These are phyloP conservation scores for Populus simonii DNA, from an alignment of 345 rosid species.

Conservation along the genomic window DNA sequence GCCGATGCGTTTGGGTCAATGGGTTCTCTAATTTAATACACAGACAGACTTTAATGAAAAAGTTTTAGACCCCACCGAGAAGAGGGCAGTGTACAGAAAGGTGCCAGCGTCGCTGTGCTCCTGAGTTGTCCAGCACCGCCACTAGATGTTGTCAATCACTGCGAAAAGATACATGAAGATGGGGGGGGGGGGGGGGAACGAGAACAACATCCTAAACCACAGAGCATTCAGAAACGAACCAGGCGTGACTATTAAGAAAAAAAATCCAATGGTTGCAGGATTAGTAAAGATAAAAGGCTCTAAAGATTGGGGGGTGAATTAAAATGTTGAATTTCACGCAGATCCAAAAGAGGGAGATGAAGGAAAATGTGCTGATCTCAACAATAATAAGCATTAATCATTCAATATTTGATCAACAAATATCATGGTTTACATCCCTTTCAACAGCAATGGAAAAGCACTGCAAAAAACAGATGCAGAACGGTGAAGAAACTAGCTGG, in stretches of 20 bases:
- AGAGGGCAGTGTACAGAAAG: background rate
- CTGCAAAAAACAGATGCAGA: background rate
- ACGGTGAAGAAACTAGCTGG: background rate
- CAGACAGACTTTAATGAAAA: background rate
- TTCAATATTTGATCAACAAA: slow-evolving; percentile 7
- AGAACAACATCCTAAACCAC: background rate
- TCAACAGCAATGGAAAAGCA: background rate
- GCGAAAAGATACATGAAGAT: background rate
- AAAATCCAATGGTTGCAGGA: background rate
- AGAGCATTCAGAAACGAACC: background rate
- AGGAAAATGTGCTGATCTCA: slow-evolving; percentile 10
- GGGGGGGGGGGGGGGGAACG: background rate
- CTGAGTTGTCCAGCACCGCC: slow-evolving; percentile 12
- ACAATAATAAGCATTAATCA: slow-evolving; percentile 6
- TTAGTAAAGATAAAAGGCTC: background rate
- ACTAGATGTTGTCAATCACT: slow-evolving; percentile 26
- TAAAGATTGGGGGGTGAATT: background rate
- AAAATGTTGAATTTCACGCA: background rate
- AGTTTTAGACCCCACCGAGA: slow-evolving; percentile 7
- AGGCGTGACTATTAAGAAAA: background rate
- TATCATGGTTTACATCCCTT: slow-evolving; percentile 17
- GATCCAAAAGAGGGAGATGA: background rate
- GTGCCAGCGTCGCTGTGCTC: background rate
- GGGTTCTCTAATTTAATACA: background rate
- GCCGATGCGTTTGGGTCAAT: background rate